Percentiles rank a stretch among this genome's conserved stretches.
Evolutionary conservation across 768 basidiomycete genomes (phyloP).

Genomic region (Lentinula lateritia): DNA sequence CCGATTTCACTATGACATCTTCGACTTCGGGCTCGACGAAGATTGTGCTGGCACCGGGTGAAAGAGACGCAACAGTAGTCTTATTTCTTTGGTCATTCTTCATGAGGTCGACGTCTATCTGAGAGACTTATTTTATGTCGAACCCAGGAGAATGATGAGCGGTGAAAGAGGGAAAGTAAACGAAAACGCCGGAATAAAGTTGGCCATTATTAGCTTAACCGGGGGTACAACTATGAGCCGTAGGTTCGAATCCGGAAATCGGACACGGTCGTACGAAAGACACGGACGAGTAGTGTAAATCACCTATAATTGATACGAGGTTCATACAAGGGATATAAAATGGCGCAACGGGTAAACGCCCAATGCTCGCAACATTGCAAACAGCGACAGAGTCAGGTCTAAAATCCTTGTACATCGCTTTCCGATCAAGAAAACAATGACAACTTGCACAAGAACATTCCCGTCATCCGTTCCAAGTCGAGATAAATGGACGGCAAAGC

Average conservation of each 20-base stretch:
- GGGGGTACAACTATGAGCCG: neutral
- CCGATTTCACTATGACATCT: conserved; percentile 21
- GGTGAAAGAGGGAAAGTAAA: neutral
- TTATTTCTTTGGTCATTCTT: neutral
- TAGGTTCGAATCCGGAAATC: neutral
- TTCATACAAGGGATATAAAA: too few relatives aligned
- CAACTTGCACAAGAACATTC: too few relatives aligned
- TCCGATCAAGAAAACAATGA: too few relatives aligned
- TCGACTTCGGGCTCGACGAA: neutral
- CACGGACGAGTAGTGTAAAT: too few relatives aligned
- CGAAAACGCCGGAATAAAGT: neutral
- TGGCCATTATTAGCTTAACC: neutral
- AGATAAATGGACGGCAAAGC: too few relatives aligned
- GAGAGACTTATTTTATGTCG: neutral
- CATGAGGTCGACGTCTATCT: neutral
- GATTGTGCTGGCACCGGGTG: neutral
- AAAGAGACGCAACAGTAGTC: neutral
- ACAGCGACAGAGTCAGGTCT: too few relatives aligned
- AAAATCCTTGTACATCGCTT: too few relatives aligned
- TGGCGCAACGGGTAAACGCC: too few relatives aligned
- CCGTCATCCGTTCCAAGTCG: too few relatives aligned
- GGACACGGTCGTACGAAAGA: too few relatives aligned
- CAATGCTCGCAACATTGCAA: too few relatives aligned
- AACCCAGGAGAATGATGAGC: neutral
- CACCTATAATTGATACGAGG: too few relatives aligned